Evolutionary conservation across 352 stramenopile species (phyloP).

Genomic region (Achlya hypogyna): DNA sequence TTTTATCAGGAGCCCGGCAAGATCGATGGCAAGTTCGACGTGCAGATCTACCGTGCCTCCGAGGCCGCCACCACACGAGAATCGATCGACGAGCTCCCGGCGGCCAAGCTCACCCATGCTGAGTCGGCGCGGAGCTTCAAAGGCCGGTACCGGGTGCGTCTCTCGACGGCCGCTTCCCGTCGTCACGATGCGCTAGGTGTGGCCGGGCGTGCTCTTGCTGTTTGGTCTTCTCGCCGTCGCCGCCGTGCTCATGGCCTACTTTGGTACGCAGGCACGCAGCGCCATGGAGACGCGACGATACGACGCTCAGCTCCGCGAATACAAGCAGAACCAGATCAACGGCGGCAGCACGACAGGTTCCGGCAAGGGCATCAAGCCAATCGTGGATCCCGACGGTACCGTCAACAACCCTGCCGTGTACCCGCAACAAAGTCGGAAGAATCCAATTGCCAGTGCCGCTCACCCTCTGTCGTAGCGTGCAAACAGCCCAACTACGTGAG

Average conservation of each 20-base stretch:
- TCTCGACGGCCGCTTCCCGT: background rate
- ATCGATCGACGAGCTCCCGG: background rate
- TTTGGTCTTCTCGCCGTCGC: conserved; percentile 31
- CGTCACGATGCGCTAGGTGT: conserved; percentile 27
- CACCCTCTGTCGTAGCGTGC: conserved; percentile 24
- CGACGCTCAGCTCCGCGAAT: background rate
- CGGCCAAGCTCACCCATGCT: background rate
- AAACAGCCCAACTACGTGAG: conserved; percentile 53
- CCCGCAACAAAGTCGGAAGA: conserved; percentile 21
- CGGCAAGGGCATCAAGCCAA: conserved; percentile 13
- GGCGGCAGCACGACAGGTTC: background rate
- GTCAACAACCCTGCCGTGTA: conserved; percentile 25
- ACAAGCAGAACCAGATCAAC: conserved; percentile 20
- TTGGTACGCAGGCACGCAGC: conserved; percentile 31
- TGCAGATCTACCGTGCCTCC: background rate
- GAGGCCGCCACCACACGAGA: background rate
- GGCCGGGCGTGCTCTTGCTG: conserved; percentile 45
- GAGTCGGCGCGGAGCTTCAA: conserved; percentile 40
- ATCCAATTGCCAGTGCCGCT: no score
- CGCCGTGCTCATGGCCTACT: conserved; percentile 40
- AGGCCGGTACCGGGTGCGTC: conserved; percentile 43
- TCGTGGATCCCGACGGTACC: conserved; percentile 19
- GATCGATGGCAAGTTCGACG: background rate
- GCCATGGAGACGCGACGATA: background rate
- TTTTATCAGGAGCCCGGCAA: background rate